Base-by-base conservation (phyloP, 1,284 basidiomycete genomes). In the Chalciporus sp. region DNA sequence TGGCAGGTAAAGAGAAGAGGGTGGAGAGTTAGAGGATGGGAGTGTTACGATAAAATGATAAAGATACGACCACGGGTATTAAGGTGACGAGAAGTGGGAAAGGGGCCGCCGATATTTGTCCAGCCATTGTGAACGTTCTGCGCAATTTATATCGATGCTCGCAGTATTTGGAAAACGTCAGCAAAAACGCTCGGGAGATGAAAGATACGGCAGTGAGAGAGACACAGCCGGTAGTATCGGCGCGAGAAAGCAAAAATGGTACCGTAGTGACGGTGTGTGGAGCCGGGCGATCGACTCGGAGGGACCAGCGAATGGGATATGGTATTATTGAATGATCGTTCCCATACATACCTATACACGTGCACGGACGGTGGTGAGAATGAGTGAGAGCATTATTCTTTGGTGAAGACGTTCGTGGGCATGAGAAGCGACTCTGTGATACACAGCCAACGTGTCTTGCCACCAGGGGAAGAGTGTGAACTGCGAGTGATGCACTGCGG, bases 101-200 rank as follows among this genome's bases (percentile, higher is more conserved):
- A 49, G 14, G 45, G 49, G 53, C 43, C 43, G 57, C 53, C 46
- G 60, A 11, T 43, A 20, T 39, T 51, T 47, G 52, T 41, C 26
- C 39, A 42, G 9, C 23, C 20, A 50, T 53, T 51, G 62, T 43
- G 62, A 53, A 49, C 44, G 42, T 51, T 28, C 27, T 28, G 44
- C 17, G 39, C 16, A 52, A 47, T 39, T 46, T 43, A 50, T 48
- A 61, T 42, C 42, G 9, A 42, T 6, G 27, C 41, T 47, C 41
- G 40, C 48, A 49, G 50, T 40, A 40, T 44, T 26, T 29, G 19
- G 46, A 37, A 33, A 41, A 42, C 20, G 41, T 28, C 60, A 19
- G 48, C 23, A 42, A 20, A 35, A 42, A 45, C 41, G 39, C n/a
- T 27, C 28, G 14, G 42, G 42, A 42, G 35, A 56, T 39, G 37